Conservation (phyloP, 2,329 filamentous ascomycete genomes). For the Scedosporium apiospermum region DNA sequence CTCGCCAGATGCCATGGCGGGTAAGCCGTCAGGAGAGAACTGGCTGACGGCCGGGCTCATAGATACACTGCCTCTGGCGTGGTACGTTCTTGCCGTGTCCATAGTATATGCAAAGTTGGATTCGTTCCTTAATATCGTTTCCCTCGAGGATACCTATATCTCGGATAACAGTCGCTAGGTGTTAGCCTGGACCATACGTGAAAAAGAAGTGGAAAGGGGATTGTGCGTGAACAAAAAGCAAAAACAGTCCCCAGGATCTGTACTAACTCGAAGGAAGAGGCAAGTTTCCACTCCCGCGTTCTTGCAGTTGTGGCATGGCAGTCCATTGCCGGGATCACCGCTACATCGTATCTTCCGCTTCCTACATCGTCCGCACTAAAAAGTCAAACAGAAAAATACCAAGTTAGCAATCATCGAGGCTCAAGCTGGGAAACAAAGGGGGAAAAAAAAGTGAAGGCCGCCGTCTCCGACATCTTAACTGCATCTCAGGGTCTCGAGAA, state of each 20-base stretch:
- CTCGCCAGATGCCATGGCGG: constrained; percentile 1
- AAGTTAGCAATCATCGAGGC: neutral
- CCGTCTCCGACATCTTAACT: neutral
- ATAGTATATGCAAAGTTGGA: constrained; percentile 25
- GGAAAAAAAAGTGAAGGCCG: neutral
- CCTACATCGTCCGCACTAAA: constrained; percentile 76
- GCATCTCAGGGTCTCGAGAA: neutral
- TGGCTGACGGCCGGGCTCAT: constrained; percentile 9
- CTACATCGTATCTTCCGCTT: constrained; percentile 94
- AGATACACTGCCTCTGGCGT: constrained; percentile 19
- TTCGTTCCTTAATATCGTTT: constrained; percentile 23
- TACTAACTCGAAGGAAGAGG: constrained; percentile 67
- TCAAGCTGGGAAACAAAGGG: neutral
- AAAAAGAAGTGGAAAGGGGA: neutral
- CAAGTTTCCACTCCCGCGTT: constrained; percentile 62
- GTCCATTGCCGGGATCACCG: constrained; percentile 68
- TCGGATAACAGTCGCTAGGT: neutral
- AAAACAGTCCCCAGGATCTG: too few species aligned
- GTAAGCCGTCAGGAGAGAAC: constrained; percentile 1
- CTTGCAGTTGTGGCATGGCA: constrained; percentile 75
- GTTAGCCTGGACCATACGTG: neutral
- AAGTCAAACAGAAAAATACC: neutral
- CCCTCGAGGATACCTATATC: constrained; percentile 27
- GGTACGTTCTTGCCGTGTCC: constrained; percentile 24
- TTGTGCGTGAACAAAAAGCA: neutral